Percentiles rank a stretch among this genome's conserved stretches.
These are phyloP conservation scores for Candida fluviatilis DNA, from an alignment of 805 yeast genomes.

Conservation along the genomic window DNA sequence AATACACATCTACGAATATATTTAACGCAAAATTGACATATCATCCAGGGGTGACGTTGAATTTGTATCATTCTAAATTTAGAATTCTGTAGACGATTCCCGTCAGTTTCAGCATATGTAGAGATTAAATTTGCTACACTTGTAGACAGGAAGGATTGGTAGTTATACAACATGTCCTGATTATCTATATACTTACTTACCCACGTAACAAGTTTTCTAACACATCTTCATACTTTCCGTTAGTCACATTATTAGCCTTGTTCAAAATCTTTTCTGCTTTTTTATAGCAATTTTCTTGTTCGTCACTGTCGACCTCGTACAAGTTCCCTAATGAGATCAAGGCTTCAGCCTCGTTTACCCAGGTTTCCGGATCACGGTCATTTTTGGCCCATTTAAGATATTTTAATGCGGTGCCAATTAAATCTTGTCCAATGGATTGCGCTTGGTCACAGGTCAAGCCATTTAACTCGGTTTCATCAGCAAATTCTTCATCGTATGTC, in stretches of 20 bases:
- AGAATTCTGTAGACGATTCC: no score
- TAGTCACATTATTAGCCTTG: conserved; percentile 75
- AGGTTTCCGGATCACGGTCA: conserved; percentile 70
- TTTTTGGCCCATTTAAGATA: conserved; percentile 58
- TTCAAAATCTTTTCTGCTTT: conserved; percentile 66
- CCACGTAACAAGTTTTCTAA: conserved; percentile 44
- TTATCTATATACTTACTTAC: conserved; percentile 1
- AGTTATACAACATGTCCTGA: no score
- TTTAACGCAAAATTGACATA: no score
- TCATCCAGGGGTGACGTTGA: no score
- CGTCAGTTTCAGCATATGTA: no score
- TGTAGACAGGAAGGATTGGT: no score
- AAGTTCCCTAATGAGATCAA: conserved; percentile 75
- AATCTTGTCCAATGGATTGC: conserved; percentile 44
- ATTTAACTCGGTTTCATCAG: conserved; percentile 22
- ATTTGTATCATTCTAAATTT: no score
- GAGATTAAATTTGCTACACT: no score
- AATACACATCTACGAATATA: not conserved
- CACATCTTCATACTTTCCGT: conserved; percentile 66
- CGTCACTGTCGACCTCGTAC: conserved; percentile 56
- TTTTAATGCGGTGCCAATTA: conserved; percentile 51
- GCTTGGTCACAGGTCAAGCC: conserved; percentile 41
- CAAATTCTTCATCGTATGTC: conserved; percentile 50
- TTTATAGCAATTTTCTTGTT: conserved; percentile 62
- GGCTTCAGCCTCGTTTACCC: conserved; percentile 87